A percentile compares a stretch with the other conserved stretches of the same genome.
Evolutionary conservation across 495 filamentous ascomycete genomes (phyloP).

Genomic region (Emericellopsis terricola): DNA sequence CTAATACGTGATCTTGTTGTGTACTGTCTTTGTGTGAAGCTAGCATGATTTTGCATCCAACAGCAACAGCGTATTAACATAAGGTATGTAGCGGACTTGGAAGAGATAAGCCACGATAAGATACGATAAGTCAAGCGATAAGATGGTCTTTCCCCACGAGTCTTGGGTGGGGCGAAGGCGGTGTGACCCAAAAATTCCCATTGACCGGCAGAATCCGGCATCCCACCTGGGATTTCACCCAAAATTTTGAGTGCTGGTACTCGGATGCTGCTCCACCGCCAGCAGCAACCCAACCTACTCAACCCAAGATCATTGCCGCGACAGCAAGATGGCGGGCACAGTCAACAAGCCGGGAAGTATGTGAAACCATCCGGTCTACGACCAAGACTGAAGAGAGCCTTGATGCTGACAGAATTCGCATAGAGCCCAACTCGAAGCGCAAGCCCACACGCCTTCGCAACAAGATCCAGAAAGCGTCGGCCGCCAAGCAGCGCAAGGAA

Average conservation of each 20-base stretch:
- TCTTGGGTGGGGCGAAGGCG: no score
- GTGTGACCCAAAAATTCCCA: no score
- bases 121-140: no score
- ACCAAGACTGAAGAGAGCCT: no score
- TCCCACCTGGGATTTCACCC: conserved; percentile 2
- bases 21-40: no score
- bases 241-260: not conserved
- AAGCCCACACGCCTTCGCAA: conserved; percentile 71
- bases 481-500: conserved; percentile 75
- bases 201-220: conserved; percentile 2
- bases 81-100: no score
- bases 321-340: conserved; percentile 22
- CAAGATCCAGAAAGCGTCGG: conserved; percentile 89
- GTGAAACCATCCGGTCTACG: conserved; percentile 6
- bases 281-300: not conserved
- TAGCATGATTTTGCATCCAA: no score
- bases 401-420: conserved; percentile 3
- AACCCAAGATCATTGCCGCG: not conserved
- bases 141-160: no score
- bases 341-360: conserved; percentile 35
- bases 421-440: conserved; percentile 91
- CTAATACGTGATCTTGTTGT: no score
- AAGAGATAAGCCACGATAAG: no score
- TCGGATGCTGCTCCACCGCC: not conserved
- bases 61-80: no score